Percentiles rank a stretch among this genome's conserved stretches.
Conservation (phyloP, 495 filamentous ascomycete species). For the Aspergillus sclerotioniger region DNA sequence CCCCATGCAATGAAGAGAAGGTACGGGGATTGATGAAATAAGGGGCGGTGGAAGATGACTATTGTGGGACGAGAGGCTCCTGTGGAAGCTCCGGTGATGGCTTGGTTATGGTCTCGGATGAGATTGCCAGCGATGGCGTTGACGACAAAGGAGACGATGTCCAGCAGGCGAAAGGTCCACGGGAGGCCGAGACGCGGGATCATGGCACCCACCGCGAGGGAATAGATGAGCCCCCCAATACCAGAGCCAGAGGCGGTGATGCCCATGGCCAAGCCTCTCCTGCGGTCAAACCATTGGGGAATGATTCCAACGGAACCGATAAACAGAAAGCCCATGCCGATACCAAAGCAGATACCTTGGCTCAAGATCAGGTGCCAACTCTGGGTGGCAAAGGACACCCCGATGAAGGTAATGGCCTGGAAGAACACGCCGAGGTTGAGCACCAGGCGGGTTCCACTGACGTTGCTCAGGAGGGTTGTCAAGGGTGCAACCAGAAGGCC, state of each 20-base stretch:
- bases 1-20: constrained; percentile 66
- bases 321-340: constrained; percentile 76
- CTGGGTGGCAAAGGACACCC: constrained; percentile 61
- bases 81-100: too few species aligned
- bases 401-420: constrained; percentile 59
- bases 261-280: constrained; percentile 69
- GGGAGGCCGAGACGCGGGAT: constrained; percentile 60
- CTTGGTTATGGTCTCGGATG: constrained; percentile 68
- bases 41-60: constrained; percentile 63
- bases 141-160: constrained; percentile 61
- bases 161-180: constrained; percentile 75
- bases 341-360: constrained; percentile 74
- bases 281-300: constrained; percentile 75
- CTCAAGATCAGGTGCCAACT: constrained; percentile 74
- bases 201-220: constrained; percentile 47
- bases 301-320: constrained; percentile 67
- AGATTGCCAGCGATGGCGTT: constrained; percentile 63
- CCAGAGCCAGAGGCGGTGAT: constrained; percentile 71
- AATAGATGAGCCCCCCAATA: constrained; percentile 67
- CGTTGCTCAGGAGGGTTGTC: constrained; percentile 57
- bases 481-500: constrained; percentile 63
- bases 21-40: constrained; percentile 61
- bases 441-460: constrained; percentile 52
- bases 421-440: constrained; percentile 61
- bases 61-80: constrained; percentile 57